Percentiles rank a stretch among this genome's conserved stretches.
phyloP scores from a whole-genome alignment of 129 eudicot genomes.

The sunflower (Helianthus annuus) region DNA sequence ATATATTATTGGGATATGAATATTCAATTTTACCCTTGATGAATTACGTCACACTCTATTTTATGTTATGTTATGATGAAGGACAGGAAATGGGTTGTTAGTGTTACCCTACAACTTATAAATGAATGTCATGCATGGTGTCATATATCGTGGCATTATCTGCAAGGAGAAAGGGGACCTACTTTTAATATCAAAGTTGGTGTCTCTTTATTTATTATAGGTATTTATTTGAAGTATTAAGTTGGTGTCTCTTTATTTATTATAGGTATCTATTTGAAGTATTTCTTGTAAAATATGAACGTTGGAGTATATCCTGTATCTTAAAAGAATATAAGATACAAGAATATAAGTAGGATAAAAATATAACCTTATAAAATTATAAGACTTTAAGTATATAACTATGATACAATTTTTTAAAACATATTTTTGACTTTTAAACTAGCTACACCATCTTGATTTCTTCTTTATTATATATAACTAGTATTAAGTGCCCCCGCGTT shows the following conservation, averaged over 20 bases:
- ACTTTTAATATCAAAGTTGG: neutral
- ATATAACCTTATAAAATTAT: too few species aligned
- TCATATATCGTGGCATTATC: constrained; percentile 16
- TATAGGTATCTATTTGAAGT: neutral
- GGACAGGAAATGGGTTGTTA: neutral
- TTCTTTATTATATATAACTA: too few species aligned
- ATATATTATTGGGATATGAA: neutral
- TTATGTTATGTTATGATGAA: neutral
- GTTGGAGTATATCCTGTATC: neutral
- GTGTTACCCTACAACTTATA: constrained; percentile 2
- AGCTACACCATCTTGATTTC: too few species aligned
- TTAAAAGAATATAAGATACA: neutral
- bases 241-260: neutral
- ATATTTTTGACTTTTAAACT: too few species aligned
- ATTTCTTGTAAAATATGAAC: neutral
- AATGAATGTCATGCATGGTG: constrained; percentile 25
- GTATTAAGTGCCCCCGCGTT: too few species aligned
- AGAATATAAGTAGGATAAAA: too few species aligned
- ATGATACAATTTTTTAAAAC: too few species aligned
- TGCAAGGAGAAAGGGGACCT: constrained; percentile 9
- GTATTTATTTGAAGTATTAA: neutral
- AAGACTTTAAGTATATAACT: too few species aligned
- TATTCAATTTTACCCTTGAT: neutral
- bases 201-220: neutral
- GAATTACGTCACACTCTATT: neutral